phyloP scores from a whole-genome alignment of 257 asterid species.

The Solanum virginianum region DNA sequence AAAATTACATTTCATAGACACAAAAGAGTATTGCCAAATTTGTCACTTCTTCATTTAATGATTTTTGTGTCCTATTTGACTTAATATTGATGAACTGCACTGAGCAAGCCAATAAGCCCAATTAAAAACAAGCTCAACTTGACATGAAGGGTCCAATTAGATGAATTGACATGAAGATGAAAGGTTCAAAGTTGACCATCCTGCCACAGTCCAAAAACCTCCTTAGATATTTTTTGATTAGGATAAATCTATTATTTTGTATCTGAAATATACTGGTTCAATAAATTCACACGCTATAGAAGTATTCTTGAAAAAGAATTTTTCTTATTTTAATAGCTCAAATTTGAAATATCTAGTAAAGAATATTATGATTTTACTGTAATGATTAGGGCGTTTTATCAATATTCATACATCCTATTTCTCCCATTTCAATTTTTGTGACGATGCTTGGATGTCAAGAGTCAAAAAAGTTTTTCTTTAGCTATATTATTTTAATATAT shows the following conservation, averaged over 20 bases:
- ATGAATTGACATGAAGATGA: not conserved
- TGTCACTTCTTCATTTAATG: not conserved
- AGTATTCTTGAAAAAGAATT: too few species aligned
- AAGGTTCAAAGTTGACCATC: not conserved
- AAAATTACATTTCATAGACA: not conserved
- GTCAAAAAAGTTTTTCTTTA: too few species aligned
- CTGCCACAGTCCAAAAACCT: not conserved
- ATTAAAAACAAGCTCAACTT: not conserved
- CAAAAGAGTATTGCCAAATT: not conserved
- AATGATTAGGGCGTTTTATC: not conserved
- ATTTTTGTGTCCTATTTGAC: not conserved
- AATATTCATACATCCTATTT: too few species aligned
- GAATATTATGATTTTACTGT: not conserved
- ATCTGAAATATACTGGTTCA: not conserved
- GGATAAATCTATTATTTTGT: not conserved
- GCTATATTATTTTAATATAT: too few species aligned
- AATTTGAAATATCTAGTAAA: not conserved
- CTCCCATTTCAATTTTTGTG: too few species aligned
- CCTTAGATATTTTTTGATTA: not conserved
- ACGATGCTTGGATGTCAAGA: too few species aligned
- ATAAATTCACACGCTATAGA: not conserved
- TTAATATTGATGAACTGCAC: not conserved
- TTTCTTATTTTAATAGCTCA: not conserved
- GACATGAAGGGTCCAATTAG: not conserved
- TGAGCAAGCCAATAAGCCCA: not conserved